Percentiles rank a stretch among this genome's conserved stretches.
Evolutionary conservation across 768 basidiomycete genomes (phyloP).

Genomic region (Trametes cinnabarina): DNA sequence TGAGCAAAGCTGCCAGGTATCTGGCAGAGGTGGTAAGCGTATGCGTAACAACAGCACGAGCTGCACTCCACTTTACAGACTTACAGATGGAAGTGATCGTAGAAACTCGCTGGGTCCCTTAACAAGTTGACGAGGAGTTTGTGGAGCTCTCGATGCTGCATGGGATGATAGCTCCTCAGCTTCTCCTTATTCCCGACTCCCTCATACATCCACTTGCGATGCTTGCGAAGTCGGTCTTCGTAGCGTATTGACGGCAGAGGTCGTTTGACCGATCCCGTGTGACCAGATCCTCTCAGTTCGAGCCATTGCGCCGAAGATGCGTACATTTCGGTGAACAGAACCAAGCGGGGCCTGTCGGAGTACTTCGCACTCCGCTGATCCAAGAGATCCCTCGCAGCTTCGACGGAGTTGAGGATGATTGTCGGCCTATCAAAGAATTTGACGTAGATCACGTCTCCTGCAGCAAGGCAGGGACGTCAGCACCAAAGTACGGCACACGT

Average conservation of each 20-base stretch:
- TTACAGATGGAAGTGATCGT: not conserved
- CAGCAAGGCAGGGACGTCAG: not conserved
- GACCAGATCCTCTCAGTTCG: too few relatives aligned
- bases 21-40: conserved; percentile 7
- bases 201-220: conserved; percentile 19
- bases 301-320: too few relatives aligned
- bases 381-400: conserved; percentile 25
- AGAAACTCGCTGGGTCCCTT: conserved; percentile 4
- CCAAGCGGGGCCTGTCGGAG: conserved; percentile 17
- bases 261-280: conserved; percentile 17
- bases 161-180: conserved; percentile 1
- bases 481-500: too few relatives aligned
- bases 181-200: conserved; percentile 1
- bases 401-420: conserved; percentile 23
- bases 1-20: conserved; percentile 22
- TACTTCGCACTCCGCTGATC: conserved; percentile 27
- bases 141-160: conserved; percentile 13
- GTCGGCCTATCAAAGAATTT: conserved; percentile 12
- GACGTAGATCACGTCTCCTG: conserved; percentile 22
- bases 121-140: conserved; percentile 11
- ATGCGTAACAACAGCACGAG: not conserved
- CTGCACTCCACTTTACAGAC: not conserved
- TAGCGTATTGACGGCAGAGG: conserved; percentile 2
- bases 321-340: too few relatives aligned
- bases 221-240: conserved; percentile 16